Percentiles rank a stretch among this genome's conserved stretches.
phyloP scores from a whole-genome alignment of 345 rosid genomes.

The Brassica napus region DNA sequence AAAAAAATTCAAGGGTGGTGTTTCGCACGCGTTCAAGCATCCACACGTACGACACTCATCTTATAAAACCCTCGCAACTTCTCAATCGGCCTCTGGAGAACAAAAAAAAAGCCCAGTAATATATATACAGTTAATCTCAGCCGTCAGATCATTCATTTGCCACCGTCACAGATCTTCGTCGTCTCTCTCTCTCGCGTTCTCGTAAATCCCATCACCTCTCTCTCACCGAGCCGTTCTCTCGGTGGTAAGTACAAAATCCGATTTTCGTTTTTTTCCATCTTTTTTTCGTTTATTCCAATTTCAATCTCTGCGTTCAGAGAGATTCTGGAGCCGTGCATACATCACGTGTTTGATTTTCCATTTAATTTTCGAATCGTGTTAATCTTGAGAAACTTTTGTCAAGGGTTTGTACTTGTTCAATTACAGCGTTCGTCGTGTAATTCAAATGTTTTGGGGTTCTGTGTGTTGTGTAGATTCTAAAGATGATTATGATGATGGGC shows the following conservation, averaged over 20 bases:
- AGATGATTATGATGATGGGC: conserved; percentile 12
- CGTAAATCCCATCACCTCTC: conserved; percentile 15
- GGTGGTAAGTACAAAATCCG: conserved; percentile 26
- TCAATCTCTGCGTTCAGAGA: not conserved
- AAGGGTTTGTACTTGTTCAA: conserved; percentile 10
- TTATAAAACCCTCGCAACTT: conserved; percentile 3
- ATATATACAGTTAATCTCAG: conserved; percentile 21
- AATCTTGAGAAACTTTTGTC: not conserved
- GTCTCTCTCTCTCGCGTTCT: conserved; percentile 7
- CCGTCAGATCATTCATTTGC: conserved; percentile 29
- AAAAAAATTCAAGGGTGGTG: not conserved
- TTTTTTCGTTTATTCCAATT: not conserved
- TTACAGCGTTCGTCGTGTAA: not conserved
- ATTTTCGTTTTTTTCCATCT: not conserved
- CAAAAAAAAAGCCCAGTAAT: conserved; percentile 27
- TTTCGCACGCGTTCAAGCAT: conserved; percentile 10
- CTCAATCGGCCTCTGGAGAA: conserved; percentile 18
- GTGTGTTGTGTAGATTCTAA: conserved; percentile 21
- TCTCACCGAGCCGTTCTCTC: conserved; percentile 34
- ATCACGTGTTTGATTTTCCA: conserved; percentile 13
- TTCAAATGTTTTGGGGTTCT: not conserved
- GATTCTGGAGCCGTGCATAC: conserved; percentile 13
- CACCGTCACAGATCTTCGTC: conserved; percentile 28
- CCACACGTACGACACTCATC: conserved; percentile 22
- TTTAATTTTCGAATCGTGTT: not conserved